Percentiles rank a stretch among this genome's conserved stretches.
phyloP scores from a whole-genome alignment of 75 land plant genomes.

The Picea glauca region DNA sequence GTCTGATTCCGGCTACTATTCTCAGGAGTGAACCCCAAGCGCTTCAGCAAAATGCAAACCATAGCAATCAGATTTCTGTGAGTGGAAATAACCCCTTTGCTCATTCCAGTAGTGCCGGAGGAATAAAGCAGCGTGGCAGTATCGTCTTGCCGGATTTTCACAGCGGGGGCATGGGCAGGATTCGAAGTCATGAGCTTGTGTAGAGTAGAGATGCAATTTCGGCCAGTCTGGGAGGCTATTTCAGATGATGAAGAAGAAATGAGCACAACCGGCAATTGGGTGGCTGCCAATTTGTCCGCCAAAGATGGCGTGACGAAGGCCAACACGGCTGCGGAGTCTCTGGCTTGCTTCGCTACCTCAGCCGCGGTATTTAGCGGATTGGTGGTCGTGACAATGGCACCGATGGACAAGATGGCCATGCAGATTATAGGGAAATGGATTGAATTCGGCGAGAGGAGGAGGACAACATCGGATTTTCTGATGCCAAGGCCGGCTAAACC shows the following conservation, averaged over 20 bases:
- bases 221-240: conserved; percentile 13
- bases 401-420: conserved; percentile 76
- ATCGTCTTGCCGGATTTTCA: conserved; percentile 6
- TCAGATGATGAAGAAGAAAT: conserved; percentile 16
- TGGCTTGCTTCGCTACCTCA: conserved; percentile 74
- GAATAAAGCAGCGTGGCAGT: conserved; percentile 8
- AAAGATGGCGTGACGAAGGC: conserved; percentile 52
- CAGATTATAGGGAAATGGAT: conserved; percentile 74
- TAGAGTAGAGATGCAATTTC: too few species aligned
- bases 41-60: conserved; percentile 28
- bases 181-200: too few species aligned
- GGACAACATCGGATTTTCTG: conserved; percentile 74
- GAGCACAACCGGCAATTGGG: conserved; percentile 26
- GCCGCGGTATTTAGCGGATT: conserved; percentile 82
- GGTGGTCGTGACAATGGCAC: conserved; percentile 89
- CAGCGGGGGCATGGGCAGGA: neutral
- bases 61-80: conserved; percentile 75
- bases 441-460: conserved; percentile 90
- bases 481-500: conserved; percentile 27
- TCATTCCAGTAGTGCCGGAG: conserved; percentile 70
- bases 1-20: neutral
- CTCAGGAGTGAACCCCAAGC: conserved; percentile 16
- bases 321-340: conserved; percentile 55
- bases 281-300: conserved; percentile 44
- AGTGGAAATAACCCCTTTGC: conserved; percentile 82